A percentile compares a stretch with the other conserved stretches of the same genome.
Evolutionary conservation across 2,329 filamentous ascomycete genomes (phyloP).

Genomic region (Aspergillus novoparasiticus): DNA sequence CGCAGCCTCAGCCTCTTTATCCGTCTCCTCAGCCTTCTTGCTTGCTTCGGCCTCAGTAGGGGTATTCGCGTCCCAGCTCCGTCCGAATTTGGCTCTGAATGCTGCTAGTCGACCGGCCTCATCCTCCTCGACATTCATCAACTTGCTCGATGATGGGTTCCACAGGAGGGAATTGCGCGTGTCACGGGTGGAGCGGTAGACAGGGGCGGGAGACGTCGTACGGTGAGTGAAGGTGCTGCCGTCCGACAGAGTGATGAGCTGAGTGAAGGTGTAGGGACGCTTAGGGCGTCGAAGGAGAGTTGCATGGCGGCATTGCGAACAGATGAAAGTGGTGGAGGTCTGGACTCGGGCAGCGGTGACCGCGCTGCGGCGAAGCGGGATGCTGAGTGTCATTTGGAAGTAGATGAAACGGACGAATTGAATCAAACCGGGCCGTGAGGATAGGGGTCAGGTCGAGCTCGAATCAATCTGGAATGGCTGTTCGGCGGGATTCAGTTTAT

Average conservation of each 20-base stretch:
- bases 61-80: slow-evolving; percentile 71
- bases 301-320: slow-evolving; percentile 73
- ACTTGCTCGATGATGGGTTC: slow-evolving; percentile 80
- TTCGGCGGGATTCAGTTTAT: slow-evolving; percentile 19
- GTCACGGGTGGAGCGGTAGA: slow-evolving; percentile 73
- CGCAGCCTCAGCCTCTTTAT: slow-evolving; percentile 34
- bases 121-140: slow-evolving; percentile 89
- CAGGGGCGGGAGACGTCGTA: slow-evolving; percentile 54
- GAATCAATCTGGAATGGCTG: slow-evolving; percentile 14
- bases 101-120: slow-evolving; percentile 87
- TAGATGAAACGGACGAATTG: background rate
- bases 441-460: slow-evolving; percentile 7
- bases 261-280: slow-evolving; percentile 95
- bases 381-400: slow-evolving; percentile 37
- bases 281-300: slow-evolving; percentile 85
- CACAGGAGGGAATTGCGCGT: slow-evolving; percentile 85
- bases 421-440: background rate
- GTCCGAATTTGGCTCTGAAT: slow-evolving; percentile 82
- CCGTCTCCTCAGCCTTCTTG: slow-evolving; percentile 16
- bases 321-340: slow-evolving; percentile 45
- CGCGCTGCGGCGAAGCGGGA: slow-evolving; percentile 39
- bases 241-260: slow-evolving; percentile 89
- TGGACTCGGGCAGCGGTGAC: slow-evolving; percentile 26
- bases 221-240: slow-evolving; percentile 71
- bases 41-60: slow-evolving; percentile 34